A percentile compares a stretch with the other conserved stretches of the same genome.
phyloP scores from a whole-genome alignment of 2,329 filamentous ascomycete species.

The Pseudophaeomoniella oleicola region DNA sequence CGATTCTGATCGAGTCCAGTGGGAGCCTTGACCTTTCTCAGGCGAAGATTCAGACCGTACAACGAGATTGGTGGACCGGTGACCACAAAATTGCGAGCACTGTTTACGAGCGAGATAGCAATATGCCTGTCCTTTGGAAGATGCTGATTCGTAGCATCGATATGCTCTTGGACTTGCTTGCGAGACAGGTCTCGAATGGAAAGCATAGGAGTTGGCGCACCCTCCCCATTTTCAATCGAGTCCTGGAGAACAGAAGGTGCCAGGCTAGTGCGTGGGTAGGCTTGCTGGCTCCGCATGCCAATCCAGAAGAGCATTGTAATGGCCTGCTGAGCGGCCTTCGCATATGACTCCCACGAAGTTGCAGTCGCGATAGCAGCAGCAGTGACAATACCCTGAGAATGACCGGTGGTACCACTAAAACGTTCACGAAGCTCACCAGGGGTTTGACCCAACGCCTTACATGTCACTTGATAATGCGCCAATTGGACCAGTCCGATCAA shows the following conservation, averaged over 20 bases:
- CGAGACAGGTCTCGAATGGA: slow-evolving; percentile 88
- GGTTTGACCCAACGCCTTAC: slow-evolving; percentile 76
- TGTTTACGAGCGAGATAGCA: slow-evolving; percentile 89
- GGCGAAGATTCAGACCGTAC: slow-evolving; percentile 85
- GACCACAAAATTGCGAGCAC: slow-evolving; percentile 90
- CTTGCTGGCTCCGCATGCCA: slow-evolving; percentile 89
- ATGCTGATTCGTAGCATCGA: slow-evolving; percentile 93
- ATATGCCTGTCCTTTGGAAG: slow-evolving; percentile 86
- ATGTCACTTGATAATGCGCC: slow-evolving; percentile 88
- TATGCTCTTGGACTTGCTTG: slow-evolving; percentile 84
- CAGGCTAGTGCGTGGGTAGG: slow-evolving; percentile 87
- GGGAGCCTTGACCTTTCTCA: slow-evolving; percentile 92
- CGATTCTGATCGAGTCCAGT: slow-evolving; percentile 95
- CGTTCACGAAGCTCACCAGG: slow-evolving; percentile 77
- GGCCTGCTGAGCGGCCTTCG: slow-evolving; percentile 62
- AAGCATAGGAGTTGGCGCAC: slow-evolving; percentile 91
- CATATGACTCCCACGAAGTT: slow-evolving; percentile 85
- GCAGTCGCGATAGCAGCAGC: slow-evolving; percentile 83
- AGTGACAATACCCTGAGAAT: slow-evolving; percentile 92
- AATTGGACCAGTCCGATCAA: slow-evolving; percentile 93
- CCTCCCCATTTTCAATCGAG: slow-evolving; percentile 86
- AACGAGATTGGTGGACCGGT: slow-evolving; percentile 91
- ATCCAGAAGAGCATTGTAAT: slow-evolving; percentile 98
- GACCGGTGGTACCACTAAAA: slow-evolving; percentile 78
- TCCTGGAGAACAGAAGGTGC: slow-evolving; percentile 84